phyloP scores from a whole-genome alignment of 805 yeast species.

The Schwanniomyces pseudopolymorphus region DNA sequence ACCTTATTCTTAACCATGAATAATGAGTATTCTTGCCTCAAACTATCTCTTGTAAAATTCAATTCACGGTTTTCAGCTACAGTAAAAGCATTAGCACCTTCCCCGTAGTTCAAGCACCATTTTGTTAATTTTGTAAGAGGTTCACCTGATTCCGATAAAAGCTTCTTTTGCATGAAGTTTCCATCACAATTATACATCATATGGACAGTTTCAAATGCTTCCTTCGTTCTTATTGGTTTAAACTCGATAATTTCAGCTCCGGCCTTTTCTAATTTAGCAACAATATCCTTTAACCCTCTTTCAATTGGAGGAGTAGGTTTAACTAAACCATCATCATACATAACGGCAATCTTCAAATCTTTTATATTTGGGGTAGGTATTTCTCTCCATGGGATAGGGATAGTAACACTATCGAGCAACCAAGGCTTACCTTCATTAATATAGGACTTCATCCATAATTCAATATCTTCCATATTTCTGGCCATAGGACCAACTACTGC shows the following conservation, averaged over 20 bases:
- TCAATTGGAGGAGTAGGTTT: conserved; percentile 66
- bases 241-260: conserved; percentile 59
- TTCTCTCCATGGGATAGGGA: conserved; percentile 55
- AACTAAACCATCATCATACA: conserved; percentile 64
- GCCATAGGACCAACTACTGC: conserved; percentile 72
- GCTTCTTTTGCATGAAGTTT: conserved; percentile 52
- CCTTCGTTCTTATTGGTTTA: conserved; percentile 56
- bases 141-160: conserved; percentile 64
- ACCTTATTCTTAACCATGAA: conserved; percentile 53
- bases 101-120: conserved; percentile 59
- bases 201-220: conserved; percentile 59
- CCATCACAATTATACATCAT: conserved; percentile 68
- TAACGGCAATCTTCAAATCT: conserved; percentile 57
- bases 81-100: conserved; percentile 49
- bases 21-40: conserved; percentile 57
- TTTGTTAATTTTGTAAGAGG: conserved; percentile 64
- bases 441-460: conserved; percentile 62
- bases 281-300: conserved; percentile 56
- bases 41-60: conserved; percentile 54
- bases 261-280: conserved; percentile 53
- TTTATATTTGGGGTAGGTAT: conserved; percentile 39
- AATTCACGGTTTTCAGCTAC: conserved; percentile 56
- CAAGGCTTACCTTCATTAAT: conserved; percentile 67
- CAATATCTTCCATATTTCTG: conserved; percentile 63
- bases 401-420: conserved; percentile 46